phyloP scores from a whole-genome alignment of 2,329 filamentous ascomycete species.

The Penicillium hesseltinei region DNA sequence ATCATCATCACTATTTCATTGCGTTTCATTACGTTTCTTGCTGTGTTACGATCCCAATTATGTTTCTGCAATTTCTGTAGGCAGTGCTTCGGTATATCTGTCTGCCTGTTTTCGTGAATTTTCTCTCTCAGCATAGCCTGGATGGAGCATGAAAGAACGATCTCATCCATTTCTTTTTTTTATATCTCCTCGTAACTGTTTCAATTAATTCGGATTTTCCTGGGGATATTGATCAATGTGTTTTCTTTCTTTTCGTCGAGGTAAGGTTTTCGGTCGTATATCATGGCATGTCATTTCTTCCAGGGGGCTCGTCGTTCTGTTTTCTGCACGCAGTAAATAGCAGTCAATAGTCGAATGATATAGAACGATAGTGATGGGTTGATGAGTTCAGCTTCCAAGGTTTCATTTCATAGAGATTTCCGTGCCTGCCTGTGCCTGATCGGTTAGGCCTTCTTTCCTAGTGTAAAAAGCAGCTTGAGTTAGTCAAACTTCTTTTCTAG shows the following conservation, averaged over 20 bases:
- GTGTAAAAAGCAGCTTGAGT: neutral
- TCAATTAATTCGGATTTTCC: constrained; percentile 15
- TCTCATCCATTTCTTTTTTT: constrained; percentile 17
- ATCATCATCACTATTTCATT: constrained; percentile 8
- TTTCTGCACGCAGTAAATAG: neutral
- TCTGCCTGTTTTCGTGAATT: constrained; percentile 7
- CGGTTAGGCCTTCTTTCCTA: too few species aligned
- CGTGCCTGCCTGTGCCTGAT: neutral
- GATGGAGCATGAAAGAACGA: constrained; percentile 36
- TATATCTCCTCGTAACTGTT: constrained; percentile 9
- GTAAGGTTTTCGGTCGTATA: neutral
- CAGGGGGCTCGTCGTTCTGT: too few species aligned
- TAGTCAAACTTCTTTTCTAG: too few species aligned
- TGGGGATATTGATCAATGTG: neutral
- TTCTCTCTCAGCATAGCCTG: constrained; percentile 31
- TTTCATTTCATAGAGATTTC: neutral
- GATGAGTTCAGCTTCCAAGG: neutral
- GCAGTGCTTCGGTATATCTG: constrained; percentile 9
- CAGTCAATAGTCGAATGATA: neutral
- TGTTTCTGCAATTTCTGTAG: constrained; percentile 13
- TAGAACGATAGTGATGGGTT: neutral
- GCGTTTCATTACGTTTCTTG: constrained; percentile 15
- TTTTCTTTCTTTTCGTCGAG: neutral
- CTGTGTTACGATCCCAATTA: constrained; percentile 13
- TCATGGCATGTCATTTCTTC: neutral